Percentiles rank a stretch among this genome's conserved stretches.
Conservation (phyloP, 2,329 filamentous ascomycete genomes). For the Botryosphaeria dothidea region DNA sequence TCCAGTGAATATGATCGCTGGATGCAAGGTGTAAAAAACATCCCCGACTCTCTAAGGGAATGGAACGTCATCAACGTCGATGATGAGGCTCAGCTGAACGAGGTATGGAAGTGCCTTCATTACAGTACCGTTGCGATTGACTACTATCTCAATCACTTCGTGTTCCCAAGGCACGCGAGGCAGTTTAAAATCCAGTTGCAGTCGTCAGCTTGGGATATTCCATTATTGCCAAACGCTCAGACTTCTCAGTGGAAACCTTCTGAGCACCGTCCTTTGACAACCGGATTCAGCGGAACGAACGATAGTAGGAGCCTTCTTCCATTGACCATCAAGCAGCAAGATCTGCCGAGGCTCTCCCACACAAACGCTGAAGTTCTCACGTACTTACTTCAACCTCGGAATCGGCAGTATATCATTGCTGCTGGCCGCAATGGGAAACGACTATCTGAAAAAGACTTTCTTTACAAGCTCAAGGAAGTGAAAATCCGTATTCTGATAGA, state of each 20-base stretch:
- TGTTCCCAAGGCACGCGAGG: conserved; percentile 66
- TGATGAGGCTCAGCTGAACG: conserved; percentile 51
- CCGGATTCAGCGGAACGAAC: conserved; percentile 73
- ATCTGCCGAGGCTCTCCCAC: conserved; percentile 57
- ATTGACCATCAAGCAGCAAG: conserved; percentile 60
- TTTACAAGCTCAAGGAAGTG: conserved; percentile 39
- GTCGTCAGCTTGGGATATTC: conserved; percentile 68
- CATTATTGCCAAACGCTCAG: conserved; percentile 38
- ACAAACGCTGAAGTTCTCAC: conserved; percentile 65
- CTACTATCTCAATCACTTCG: conserved; percentile 65
- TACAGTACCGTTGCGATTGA: conserved; percentile 59
- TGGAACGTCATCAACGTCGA: conserved; percentile 63
- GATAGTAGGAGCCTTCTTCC: conserved; percentile 64
- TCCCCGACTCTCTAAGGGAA: conserved; percentile 51
- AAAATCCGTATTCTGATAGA: conserved; percentile 62
- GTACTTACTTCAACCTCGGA: conserved; percentile 57
- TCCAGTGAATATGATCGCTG: conserved; percentile 58
- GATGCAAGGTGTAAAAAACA: conserved; percentile 44
- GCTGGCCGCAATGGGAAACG: conserved; percentile 34
- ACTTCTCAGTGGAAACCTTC: background rate
- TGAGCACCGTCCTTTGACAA: conserved; percentile 48
- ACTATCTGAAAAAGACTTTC: conserved; percentile 48
- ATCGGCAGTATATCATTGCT: conserved; percentile 48
- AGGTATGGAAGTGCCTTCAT: conserved; percentile 55
- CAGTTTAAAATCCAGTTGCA: conserved; percentile 65